Base-by-base conservation (phyloP, 2,329 filamentous ascomycete genomes). In the Atkinsonella hypoxylon region DNA sequence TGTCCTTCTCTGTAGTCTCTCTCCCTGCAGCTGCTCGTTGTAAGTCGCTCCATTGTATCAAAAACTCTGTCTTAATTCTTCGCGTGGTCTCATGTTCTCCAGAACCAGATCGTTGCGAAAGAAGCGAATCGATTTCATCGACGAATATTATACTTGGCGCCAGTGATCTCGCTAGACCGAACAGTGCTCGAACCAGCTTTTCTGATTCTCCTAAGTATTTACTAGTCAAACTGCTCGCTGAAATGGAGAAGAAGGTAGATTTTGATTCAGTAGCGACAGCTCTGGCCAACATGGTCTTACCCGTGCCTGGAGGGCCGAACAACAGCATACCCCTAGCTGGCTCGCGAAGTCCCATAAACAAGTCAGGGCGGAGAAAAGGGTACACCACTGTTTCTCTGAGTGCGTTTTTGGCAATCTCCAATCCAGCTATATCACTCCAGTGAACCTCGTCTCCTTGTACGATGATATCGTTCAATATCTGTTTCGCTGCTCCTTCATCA, bases 81-180 rank as follows among this genome's bases (percentile, higher is more conserved):
- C 91, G 77, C 0, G 89, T 95, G 1, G 93, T 89, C 68, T 98
- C 93, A 59, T 97, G 87, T 62, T 97, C 93, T 1, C 87, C 85
- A 3, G 83, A 83, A 0, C 88, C 87, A 7, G 85, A 87, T 48
- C 93, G 77, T 15, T 89, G 82, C 1, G 89, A 95, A 0, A 98
- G 76, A 0, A 98, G 72, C 0, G 90, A 95, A 65, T 98, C 93
- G 55, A 98, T 98, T 64, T 98, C 93, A 61, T 98, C 93, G 4
- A 98, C 89, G 59, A 98, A 98, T 52, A 98, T 97, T 64, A 98
- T 97, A 54, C 87, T 93, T 0, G 93, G 93, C 0, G 93, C 89
- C 43, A 97, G 76, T 36, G 82, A 76, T 64, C 94, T 94, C 5
- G 93, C 90, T n/a, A 97, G 72, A 0, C 81, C 80, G 64, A 98